Evolutionary conservation across 768 basidiomycete genomes (phyloP).

Genomic region (Lactarius hatsudake): DNA sequence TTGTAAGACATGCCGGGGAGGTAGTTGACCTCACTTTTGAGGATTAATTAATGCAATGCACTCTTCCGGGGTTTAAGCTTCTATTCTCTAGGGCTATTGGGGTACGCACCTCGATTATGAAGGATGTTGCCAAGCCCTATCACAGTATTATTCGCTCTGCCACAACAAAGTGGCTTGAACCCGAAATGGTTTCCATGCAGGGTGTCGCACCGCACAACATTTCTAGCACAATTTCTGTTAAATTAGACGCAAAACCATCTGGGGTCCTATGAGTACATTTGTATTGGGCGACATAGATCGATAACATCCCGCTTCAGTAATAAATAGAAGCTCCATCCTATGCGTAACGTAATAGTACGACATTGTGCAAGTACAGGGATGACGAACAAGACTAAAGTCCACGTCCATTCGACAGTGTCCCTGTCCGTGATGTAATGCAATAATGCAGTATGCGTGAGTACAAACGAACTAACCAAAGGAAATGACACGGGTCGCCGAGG

Average conservation of each 20-base stretch:
- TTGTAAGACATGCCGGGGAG: slow-evolving; percentile 4
- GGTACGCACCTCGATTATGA: too few relatives aligned
- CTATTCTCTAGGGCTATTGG: too few relatives aligned
- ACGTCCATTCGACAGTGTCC: slow-evolving; percentile 55
- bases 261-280: background rate
- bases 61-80: too few relatives aligned
- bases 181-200: too few relatives aligned
- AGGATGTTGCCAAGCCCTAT: too few relatives aligned
- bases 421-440: slow-evolving; percentile 37
- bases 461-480: slow-evolving; percentile 26
- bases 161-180: too few relatives aligned
- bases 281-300: background rate
- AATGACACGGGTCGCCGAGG: background rate
- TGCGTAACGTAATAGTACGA: slow-evolving; percentile 20
- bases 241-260: too few relatives aligned
- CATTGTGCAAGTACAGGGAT: slow-evolving; percentile 44
- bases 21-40: slow-evolving; percentile 17
- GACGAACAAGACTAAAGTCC: slow-evolving; percentile 50
- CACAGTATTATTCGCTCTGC: too few relatives aligned
- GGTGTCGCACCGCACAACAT: too few relatives aligned
- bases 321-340: slow-evolving; percentile 16
- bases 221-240: too few relatives aligned
- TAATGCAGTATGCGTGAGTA: slow-evolving; percentile 32
- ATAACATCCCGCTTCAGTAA: slow-evolving; percentile 1
- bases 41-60: background rate